A percentile compares a stretch with the other conserved stretches of the same genome.
Evolutionary conservation across 805 yeast genomes (phyloP).

Genomic region (Candida peoriensis): DNA sequence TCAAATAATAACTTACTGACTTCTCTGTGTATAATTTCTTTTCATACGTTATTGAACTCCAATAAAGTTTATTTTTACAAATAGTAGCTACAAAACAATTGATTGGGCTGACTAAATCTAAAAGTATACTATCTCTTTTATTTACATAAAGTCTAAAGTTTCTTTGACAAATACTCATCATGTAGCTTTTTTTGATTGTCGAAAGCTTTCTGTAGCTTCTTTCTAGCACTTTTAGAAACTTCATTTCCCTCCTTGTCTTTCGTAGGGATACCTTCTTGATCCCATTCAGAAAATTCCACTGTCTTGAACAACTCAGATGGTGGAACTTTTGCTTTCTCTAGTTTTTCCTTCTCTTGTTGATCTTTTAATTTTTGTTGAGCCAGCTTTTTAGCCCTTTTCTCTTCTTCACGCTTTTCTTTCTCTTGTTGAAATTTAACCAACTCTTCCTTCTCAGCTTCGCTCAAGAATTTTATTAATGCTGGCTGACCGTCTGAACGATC

Average conservation of each 20-base stretch:
- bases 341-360: slow-evolving; percentile 56
- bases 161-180: slow-evolving; percentile 45
- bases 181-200: slow-evolving; percentile 80
- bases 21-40: too few relatives aligned
- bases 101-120: not conserved
- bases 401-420: slow-evolving; percentile 48
- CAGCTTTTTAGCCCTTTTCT: slow-evolving; percentile 53
- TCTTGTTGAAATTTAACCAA: slow-evolving; percentile 51
- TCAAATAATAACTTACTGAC: too few relatives aligned
- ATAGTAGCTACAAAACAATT: not conserved
- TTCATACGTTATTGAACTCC: too few relatives aligned
- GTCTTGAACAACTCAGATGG: slow-evolving; percentile 75
- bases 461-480: slow-evolving; percentile 82
- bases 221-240: slow-evolving; percentile 76
- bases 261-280: slow-evolving; percentile 78
- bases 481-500: slow-evolving; percentile 75
- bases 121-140: not conserved
- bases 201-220: slow-evolving; percentile 75
- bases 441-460: slow-evolving; percentile 61
- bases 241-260: slow-evolving; percentile 75
- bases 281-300: slow-evolving; percentile 68
- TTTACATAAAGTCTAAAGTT: not conserved
- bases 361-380: slow-evolving; percentile 52
- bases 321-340: slow-evolving; percentile 59
- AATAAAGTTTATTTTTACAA: too few relatives aligned